Evolutionary conservation across 352 stramenopile genomes (phyloP), one percentile per base, ranked within the genome.

Genomic region (Phytopythium aichiense): DNA sequence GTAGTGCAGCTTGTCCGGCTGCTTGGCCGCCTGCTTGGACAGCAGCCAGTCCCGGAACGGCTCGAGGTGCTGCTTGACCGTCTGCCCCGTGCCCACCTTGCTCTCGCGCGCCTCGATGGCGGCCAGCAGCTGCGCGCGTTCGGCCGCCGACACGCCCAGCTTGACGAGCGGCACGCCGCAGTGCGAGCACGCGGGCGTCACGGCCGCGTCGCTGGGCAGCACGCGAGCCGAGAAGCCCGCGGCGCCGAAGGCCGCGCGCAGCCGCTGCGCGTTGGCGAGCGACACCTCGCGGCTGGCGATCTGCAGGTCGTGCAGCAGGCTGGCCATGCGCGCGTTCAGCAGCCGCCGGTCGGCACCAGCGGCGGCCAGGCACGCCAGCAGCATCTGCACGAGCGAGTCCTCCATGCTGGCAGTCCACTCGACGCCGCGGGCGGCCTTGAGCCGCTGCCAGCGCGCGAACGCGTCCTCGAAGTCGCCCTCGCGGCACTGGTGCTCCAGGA

Each of bases 381-480:
- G 61, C 71, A 91, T 83, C 56, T 88, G 74, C 42, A 89, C 69
- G 33, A 92, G 68, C 56, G 73, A 71, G 60, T 89, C 79, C 52
- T 92, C 81, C 83, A 92, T 92, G 18, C 73, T 76, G 56, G 56
- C 71, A 23, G 79, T 92, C 83, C 83, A 92, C 68, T 89, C 76
- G 18, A 92, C 81, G 46, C 79, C 66, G 28, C 68, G 61, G 23
- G 22, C 56, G 31, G 64, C 30, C 57, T 88, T 89, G 30, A 92
- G 61, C 59, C 76, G 51, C 55, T 85, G 77, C 83, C 83, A 92
- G 20, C 62, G 72, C 28, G 52, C 62, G 52, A 81, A 77, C 54
- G 79, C 83, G 16, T 60, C 58, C 30, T 58, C 20, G 45, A 89
- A 90, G 20, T 77, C 54, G 20, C 56, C 74, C 15, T 71, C 50